phyloP scores from a whole-genome alignment of 2,329 filamentous ascomycete genomes.

The Malbranchea cinnamomea region DNA sequence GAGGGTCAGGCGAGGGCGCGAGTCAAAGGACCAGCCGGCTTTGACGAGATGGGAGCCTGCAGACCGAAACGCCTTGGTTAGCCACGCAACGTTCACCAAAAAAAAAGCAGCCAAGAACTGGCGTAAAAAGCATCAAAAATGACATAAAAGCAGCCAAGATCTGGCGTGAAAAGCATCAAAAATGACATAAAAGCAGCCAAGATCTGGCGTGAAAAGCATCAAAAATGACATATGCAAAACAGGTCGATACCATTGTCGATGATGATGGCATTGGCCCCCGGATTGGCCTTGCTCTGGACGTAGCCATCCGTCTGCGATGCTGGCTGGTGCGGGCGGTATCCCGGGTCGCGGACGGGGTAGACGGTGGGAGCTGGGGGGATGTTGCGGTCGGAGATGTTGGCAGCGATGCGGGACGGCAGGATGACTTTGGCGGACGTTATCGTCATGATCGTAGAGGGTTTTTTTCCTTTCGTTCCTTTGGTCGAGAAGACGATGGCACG shows the following conservation, averaged over 20 bases:
- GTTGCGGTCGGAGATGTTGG: constrained; percentile 31
- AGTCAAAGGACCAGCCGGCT: constrained; percentile 91
- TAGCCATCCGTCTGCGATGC: too few relatives aligned
- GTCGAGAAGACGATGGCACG: neutral
- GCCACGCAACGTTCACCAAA: constrained; percentile 11
- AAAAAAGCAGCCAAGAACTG: neutral
- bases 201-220: neutral
- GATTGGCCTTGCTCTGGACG: constrained; percentile 46
- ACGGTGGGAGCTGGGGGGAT: constrained; percentile 37
- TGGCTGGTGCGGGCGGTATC: constrained; percentile 40
- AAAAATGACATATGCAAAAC: constrained; percentile 1
- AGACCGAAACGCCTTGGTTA: too few relatives aligned
- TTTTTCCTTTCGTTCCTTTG: neutral
- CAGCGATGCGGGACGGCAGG: constrained; percentile 22
- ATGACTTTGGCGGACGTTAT: constrained; percentile 27
- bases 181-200: too few relatives aligned
- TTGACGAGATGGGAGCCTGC: constrained; percentile 75
- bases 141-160: too few relatives aligned
- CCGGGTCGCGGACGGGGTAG: constrained; percentile 42
- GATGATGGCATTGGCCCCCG: constrained; percentile 61
- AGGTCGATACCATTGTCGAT: constrained; percentile 77
- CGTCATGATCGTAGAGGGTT: constrained; percentile 23
- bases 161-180: too few relatives aligned
- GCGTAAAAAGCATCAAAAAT: too few relatives aligned
- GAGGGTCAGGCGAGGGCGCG: constrained; percentile 60